Evolutionary conservation across 176 grass and related monocot genomes (phyloP).

Genomic region (Lolium perenne): DNA sequence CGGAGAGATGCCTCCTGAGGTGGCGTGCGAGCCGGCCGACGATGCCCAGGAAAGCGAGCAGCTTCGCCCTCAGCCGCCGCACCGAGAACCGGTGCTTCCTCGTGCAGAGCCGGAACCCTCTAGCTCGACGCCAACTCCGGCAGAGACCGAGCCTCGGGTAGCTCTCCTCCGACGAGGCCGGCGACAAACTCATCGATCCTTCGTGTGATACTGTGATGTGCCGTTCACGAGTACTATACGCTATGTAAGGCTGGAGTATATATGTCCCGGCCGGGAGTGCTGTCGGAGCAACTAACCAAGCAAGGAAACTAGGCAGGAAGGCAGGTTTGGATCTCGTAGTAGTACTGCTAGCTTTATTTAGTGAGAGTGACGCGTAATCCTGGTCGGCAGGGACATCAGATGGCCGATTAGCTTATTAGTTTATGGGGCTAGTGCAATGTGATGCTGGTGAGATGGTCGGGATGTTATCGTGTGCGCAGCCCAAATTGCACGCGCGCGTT

Average conservation of each 20-base stretch:
- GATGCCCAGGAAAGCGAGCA: conserved; percentile 52
- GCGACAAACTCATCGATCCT: conserved; percentile 5
- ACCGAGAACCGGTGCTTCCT: conserved; percentile 56
- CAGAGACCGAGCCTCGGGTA: conserved; percentile 47
- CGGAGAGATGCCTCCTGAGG: too few relatives aligned
- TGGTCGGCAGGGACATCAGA: conserved; percentile 41
- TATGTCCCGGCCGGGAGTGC: not conserved
- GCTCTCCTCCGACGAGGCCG: conserved; percentile 22
- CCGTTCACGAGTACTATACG: too few relatives aligned
- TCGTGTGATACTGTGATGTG: not conserved
- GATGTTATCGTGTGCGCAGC: too few relatives aligned
- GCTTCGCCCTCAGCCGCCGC: conserved; percentile 55
- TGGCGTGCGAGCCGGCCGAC: conserved; percentile 42
- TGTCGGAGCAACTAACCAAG: not conserved
- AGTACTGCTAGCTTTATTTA: conserved; percentile 21
- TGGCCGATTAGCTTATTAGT: conserved; percentile 35
- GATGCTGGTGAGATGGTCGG: conserved; percentile 38
- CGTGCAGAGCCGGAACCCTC: conserved; percentile 60
- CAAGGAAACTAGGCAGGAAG: conserved; percentile 65
- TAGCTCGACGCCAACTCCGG: conserved; percentile 35
- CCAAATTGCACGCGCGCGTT: too few relatives aligned
- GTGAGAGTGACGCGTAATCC: conserved; percentile 43
- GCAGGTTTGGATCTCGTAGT: conserved; percentile 55
- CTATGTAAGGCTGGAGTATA: not conserved
- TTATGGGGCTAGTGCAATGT: conserved; percentile 9